phyloP scores from a whole-genome alignment of 192 early-diverging fungal species.

The Mortierella claussenii region DNA sequence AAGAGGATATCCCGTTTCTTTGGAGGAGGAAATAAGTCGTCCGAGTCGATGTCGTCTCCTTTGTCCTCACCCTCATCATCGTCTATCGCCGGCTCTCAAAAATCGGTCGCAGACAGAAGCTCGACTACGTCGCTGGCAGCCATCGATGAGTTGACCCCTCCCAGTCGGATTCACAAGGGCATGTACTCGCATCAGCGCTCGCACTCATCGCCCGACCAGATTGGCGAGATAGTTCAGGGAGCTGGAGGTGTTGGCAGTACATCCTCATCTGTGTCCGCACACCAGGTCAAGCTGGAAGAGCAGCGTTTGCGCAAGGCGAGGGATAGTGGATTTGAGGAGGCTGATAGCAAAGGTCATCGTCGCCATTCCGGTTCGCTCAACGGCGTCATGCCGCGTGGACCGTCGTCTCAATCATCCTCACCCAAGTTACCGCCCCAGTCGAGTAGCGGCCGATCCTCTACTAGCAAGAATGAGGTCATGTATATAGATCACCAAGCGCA shows the following conservation, averaged over 20 bases:
- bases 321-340: slow-evolving; percentile 42
- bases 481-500: slow-evolving; percentile 21
- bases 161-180: slow-evolving; percentile 3
- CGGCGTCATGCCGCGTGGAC: background rate
- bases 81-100: slow-evolving; percentile 6
- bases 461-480: slow-evolving; percentile 1
- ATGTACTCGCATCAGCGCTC: slow-evolving; percentile 36
- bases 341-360: slow-evolving; percentile 19
- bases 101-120: background rate
- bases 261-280: background rate
- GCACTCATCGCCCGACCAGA: slow-evolving; percentile 30
- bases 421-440: slow-evolving; percentile 5
- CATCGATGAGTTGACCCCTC: slow-evolving; percentile 21
- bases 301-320: slow-evolving; percentile 17
- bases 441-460: slow-evolving; percentile 4
- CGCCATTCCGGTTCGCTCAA: slow-evolving; percentile 16
- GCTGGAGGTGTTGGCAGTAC: background rate
- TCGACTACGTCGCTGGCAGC: slow-evolving; percentile 19
- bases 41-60: background rate
- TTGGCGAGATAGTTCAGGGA: slow-evolving; percentile 4
- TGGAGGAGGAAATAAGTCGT: slow-evolving; percentile 13
- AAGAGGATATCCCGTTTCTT: slow-evolving; percentile 47
- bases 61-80: slow-evolving; percentile 3
- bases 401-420: background rate
- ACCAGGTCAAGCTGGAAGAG: slow-evolving; percentile 12